phyloP scores from a whole-genome alignment of 805 yeast species.

The Debaryomyces maramus region DNA sequence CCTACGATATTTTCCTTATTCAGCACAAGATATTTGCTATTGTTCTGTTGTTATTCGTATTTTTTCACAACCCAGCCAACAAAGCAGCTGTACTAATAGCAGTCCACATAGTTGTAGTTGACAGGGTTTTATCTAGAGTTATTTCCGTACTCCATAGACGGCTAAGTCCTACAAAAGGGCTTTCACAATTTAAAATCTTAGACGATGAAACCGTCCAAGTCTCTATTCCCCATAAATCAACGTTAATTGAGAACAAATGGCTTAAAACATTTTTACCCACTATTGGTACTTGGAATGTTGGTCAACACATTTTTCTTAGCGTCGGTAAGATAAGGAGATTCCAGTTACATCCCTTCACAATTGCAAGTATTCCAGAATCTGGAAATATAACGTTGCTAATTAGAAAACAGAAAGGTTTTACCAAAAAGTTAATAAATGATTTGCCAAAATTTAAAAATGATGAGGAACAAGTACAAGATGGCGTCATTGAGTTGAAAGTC shows the following conservation, averaged over 20 bases:
- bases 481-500: slow-evolving; percentile 29
- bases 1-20: slow-evolving; percentile 44
- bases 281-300: slow-evolving; percentile 46
- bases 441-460: slow-evolving; percentile 18
- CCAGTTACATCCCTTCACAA: slow-evolving; percentile 51
- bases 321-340: slow-evolving; percentile 36
- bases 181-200: slow-evolving; percentile 36
- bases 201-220: slow-evolving; percentile 43
- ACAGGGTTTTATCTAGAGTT: slow-evolving; percentile 34
- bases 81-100: slow-evolving; percentile 38
- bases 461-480: slow-evolving; percentile 3
- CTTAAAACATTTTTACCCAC: slow-evolving; percentile 31
- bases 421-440: slow-evolving; percentile 32
- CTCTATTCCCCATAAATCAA: slow-evolving; percentile 33
- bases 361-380: slow-evolving; percentile 37
- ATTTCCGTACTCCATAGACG: slow-evolving; percentile 31
- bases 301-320: slow-evolving; percentile 47
- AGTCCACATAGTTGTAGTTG: slow-evolving; percentile 44
- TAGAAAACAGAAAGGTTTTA: slow-evolving; percentile 44
- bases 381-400: slow-evolving; percentile 43
- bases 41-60: slow-evolving; percentile 42
- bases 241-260: slow-evolving; percentile 22
- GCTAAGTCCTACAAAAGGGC: slow-evolving; percentile 38
- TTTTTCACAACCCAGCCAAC: slow-evolving; percentile 41
- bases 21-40: slow-evolving; percentile 44